Conservation (phyloP, 106 monocot species). For the Narthecium ossifragum region DNA sequence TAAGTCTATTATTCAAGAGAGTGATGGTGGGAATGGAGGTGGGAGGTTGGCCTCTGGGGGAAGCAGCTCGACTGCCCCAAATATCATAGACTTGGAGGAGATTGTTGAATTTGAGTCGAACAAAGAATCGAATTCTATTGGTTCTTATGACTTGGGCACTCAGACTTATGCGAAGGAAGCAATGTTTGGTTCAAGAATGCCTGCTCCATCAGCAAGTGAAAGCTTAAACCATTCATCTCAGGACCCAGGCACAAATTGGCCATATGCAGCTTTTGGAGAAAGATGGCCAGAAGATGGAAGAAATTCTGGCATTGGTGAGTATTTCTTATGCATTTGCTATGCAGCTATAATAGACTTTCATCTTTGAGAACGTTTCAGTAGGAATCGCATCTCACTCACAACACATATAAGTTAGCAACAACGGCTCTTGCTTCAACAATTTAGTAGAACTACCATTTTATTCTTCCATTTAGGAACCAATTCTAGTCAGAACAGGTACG, state of each 20-base stretch:
- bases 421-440: too few relatives aligned
- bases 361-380: neutral
- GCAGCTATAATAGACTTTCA: neutral
- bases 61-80: too few relatives aligned
- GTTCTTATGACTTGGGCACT: neutral
- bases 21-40: neutral
- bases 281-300: constrained; percentile 4
- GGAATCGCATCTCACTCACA: too few relatives aligned
- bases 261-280: constrained; percentile 4
- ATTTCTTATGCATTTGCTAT: neutral
- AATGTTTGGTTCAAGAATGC: too few relatives aligned
- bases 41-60: neutral
- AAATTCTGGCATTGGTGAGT: constrained; percentile 13
- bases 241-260: constrained; percentile 4
- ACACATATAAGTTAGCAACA: too few relatives aligned
- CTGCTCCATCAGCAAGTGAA: neutral
- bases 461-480: too few relatives aligned
- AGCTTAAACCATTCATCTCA: neutral
- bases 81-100: constrained; percentile 42
- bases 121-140: constrained; percentile 7
- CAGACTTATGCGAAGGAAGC: neutral
- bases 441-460: too few relatives aligned
- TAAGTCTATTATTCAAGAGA: neutral
- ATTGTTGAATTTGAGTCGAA: constrained; percentile 15
- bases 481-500: too few relatives aligned